phyloP scores from a whole-genome alignment of 179 eudicot species.

The Beta lomatogona region DNA sequence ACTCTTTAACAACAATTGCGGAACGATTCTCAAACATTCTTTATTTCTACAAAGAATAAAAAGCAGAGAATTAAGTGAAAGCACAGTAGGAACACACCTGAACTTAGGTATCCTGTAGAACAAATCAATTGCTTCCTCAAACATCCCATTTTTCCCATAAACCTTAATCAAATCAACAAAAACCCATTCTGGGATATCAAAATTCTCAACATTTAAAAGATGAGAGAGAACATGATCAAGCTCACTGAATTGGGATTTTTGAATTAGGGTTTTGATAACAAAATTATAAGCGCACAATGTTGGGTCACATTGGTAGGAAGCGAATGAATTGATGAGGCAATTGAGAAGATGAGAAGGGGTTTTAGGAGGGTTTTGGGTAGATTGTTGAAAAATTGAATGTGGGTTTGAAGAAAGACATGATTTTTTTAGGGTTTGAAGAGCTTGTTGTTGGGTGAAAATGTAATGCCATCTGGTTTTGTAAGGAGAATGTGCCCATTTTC shows the following conservation, averaged over 20 bases:
- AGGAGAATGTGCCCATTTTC: conserved; percentile 56
- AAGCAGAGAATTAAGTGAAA: conserved; percentile 53
- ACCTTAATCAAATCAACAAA: conserved; percentile 56
- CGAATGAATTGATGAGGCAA: conserved; percentile 42
- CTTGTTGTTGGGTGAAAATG: conserved; percentile 45
- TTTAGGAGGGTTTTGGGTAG: conserved; percentile 24
- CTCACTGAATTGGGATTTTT: conserved; percentile 40
- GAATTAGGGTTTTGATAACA: conserved; percentile 48
- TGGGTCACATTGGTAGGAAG: conserved; percentile 46
- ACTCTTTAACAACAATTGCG: conserved; percentile 47
- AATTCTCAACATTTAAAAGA: conserved; percentile 45
- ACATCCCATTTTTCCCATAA: conserved; percentile 41
- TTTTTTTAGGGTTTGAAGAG: conserved; percentile 49
- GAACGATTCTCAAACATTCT: conserved; percentile 46
- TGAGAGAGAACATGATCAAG: conserved; percentile 41
- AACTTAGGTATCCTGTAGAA: conserved; percentile 55
- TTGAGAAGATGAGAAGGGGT: conserved; percentile 40
- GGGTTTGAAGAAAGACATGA: conserved; percentile 22
- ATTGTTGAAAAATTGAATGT: conserved; percentile 16
- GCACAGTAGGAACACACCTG: conserved; percentile 58
- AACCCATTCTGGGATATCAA: conserved; percentile 58
- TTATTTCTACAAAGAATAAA: conserved; percentile 42
- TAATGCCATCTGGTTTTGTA: conserved; percentile 50
- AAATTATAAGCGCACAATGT: conserved; percentile 50
- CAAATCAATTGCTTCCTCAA: conserved; percentile 50